These are phyloP conservation scores for Pleurostoma richardsiae DNA, from an alignment of 2,329 filamentous ascomycete genomes.

Conservation along the genomic window DNA sequence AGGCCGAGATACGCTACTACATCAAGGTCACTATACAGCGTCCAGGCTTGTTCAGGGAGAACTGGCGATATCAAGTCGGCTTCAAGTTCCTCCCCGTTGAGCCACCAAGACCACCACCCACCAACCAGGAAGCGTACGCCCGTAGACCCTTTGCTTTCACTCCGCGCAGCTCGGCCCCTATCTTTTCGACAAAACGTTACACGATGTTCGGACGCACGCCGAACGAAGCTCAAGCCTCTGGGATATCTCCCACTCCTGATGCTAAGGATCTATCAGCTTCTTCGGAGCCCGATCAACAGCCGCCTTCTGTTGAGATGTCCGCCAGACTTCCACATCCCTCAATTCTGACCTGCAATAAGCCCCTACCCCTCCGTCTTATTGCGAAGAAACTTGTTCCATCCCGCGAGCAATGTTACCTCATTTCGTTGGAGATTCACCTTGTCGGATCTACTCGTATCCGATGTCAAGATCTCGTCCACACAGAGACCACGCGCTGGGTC, in stretches of 20 bases:
- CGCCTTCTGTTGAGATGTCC: slow-evolving; percentile 69
- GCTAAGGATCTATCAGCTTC: not conserved
- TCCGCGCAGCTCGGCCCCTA: slow-evolving; percentile 27
- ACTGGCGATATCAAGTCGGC: slow-evolving; percentile 63
- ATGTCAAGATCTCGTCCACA: slow-evolving; percentile 68
- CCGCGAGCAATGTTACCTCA: slow-evolving; percentile 66
- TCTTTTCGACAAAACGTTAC: slow-evolving; percentile 8
- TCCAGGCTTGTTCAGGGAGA: slow-evolving; percentile 87
- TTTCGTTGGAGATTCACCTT: slow-evolving; percentile 76
- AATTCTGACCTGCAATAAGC: slow-evolving; percentile 84
- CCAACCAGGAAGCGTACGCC: slow-evolving; percentile 78
- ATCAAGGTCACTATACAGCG: slow-evolving; percentile 91
- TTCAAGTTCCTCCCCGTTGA: slow-evolving; percentile 94
- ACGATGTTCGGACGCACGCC: slow-evolving; percentile 10
- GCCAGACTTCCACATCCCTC: slow-evolving; percentile 81
- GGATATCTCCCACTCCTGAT: not conserved
- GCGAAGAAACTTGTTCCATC: slow-evolving; percentile 70
- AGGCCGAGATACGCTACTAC: slow-evolving; percentile 90
- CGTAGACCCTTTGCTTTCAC: slow-evolving; percentile 61
- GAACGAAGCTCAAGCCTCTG: slow-evolving; percentile 9
- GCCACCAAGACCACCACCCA: slow-evolving; percentile 64
- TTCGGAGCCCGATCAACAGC: slow-evolving; percentile 24
- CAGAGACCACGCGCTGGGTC: slow-evolving; percentile 70
- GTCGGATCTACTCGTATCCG: slow-evolving; percentile 75
- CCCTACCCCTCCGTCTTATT: slow-evolving; percentile 74